Conservation (phyloP, 1,139 yeast species). For the Kurtzmaniella quercitrusa region DNA sequence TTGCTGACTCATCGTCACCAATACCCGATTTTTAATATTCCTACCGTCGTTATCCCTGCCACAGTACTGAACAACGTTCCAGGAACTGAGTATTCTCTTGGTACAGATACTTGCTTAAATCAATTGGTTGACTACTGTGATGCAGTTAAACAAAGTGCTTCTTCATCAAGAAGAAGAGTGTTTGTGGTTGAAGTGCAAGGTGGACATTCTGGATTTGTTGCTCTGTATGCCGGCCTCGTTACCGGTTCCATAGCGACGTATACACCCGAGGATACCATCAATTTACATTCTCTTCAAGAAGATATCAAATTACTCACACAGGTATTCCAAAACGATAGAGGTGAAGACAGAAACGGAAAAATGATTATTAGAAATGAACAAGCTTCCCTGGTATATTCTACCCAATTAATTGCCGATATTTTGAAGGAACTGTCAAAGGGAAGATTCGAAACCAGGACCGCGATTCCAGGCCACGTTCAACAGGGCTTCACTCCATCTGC, state of each 20-base stretch:
- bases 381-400: slow-evolving; percentile 64
- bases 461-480: slow-evolving; percentile 81
- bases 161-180: slow-evolving; percentile 90
- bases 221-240: slow-evolving; percentile 81
- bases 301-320: slow-evolving; percentile 71
- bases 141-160: slow-evolving; percentile 90
- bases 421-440: slow-evolving; percentile 64
- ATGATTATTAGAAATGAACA: slow-evolving; percentile 65
- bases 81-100: slow-evolving; percentile 92
- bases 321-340: slow-evolving; percentile 70
- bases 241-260: slow-evolving; percentile 93
- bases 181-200: slow-evolving; percentile 98
- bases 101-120: slow-evolving; percentile 91
- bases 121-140: slow-evolving; percentile 90
- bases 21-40: slow-evolving; percentile 90
- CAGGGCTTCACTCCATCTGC: slow-evolving; percentile 81
- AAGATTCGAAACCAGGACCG: slow-evolving; percentile 70
- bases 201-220: slow-evolving; percentile 91
- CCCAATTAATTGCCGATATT: slow-evolving; percentile 65
- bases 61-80: slow-evolving; percentile 98
- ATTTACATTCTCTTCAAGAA: slow-evolving; percentile 65
- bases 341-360: slow-evolving; percentile 77
- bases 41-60: slow-evolving; percentile 91
- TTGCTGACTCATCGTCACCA: slow-evolving; percentile 65
- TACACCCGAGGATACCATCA: slow-evolving; percentile 85